These are phyloP conservation scores for Leptodontidium sp. DNA, from an alignment of 2,329 filamentous ascomycete species.

Conservation along the genomic window DNA sequence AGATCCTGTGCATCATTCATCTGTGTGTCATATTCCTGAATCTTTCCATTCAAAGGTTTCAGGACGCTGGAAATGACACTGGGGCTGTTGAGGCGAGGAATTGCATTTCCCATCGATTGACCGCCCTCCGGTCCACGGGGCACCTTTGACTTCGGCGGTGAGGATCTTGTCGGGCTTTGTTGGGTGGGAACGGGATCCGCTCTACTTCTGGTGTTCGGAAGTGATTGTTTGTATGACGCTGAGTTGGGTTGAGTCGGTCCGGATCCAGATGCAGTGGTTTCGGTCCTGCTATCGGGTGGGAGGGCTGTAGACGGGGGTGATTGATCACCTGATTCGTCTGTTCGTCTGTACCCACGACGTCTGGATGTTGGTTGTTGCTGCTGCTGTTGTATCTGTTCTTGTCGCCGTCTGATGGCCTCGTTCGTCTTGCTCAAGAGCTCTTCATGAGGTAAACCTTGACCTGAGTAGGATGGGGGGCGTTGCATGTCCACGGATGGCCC, in stretches of 20 bases:
- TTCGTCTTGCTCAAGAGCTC: slow-evolving; percentile 10
- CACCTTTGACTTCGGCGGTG: not conserved
- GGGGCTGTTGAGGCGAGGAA: slow-evolving; percentile 23
- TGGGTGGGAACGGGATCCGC: not conserved
- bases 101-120: slow-evolving; percentile 1
- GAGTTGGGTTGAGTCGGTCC: not conserved
- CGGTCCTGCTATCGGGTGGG: not conserved
- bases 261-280: not conserved
- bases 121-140: not conserved
- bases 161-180: not conserved
- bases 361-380: slow-evolving; percentile 7
- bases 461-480: slow-evolving; percentile 25
- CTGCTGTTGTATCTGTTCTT: slow-evolving; percentile 12
- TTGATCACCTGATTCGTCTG: slow-evolving; percentile 13
- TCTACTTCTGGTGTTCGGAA: slow-evolving; percentile 14
- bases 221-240: slow-evolving; percentile 12
- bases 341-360: slow-evolving; percentile 26
- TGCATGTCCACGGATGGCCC: not conserved
- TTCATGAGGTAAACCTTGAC: slow-evolving; percentile 5
- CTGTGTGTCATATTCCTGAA: slow-evolving; percentile 22
- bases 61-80: slow-evolving; percentile 27
- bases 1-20: slow-evolving; percentile 24
- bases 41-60: slow-evolving; percentile 24
- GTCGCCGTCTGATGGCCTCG: slow-evolving; percentile 15
- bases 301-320: not conserved